A percentile compares a stretch with the other conserved stretches of the same genome.
Evolutionary conservation across 2,329 filamentous ascomycete species (phyloP).

Genomic region (Xylaria sp.): DNA sequence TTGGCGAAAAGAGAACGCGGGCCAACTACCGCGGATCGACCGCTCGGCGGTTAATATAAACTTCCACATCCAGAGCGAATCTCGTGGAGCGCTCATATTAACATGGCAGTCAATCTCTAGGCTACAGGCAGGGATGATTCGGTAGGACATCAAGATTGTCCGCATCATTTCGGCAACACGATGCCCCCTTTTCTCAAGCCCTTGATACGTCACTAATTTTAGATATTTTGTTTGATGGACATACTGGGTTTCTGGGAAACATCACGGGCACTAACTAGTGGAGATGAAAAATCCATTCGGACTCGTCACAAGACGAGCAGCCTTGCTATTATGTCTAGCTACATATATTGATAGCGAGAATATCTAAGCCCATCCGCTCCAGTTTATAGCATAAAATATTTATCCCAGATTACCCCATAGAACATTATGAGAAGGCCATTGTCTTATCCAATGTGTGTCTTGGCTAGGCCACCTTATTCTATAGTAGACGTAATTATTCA

Average conservation of each 20-base stretch:
- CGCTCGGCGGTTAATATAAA: constrained; percentile 46
- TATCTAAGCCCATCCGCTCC: neutral
- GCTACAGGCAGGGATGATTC: constrained; percentile 40
- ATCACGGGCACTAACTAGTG: constrained; percentile 7
- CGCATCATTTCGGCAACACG: constrained; percentile 32
- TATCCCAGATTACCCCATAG: constrained; percentile 20
- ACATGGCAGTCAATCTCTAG: constrained; percentile 38
- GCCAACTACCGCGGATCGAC: constrained; percentile 45
- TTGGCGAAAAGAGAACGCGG: constrained; percentile 39
- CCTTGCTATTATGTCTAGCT: neutral
- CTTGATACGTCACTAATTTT: constrained; percentile 21
- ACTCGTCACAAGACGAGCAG: neutral
- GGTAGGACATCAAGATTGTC: constrained; percentile 35
- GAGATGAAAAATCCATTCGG: neutral
- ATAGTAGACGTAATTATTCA: neutral
- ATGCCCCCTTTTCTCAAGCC: constrained; percentile 6
- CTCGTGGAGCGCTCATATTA: constrained; percentile 45
- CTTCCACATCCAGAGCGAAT: constrained; percentile 43
- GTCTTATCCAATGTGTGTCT: neutral
- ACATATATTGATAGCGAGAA: neutral
- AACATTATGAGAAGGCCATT: neutral
- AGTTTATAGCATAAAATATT: constrained; percentile 14
- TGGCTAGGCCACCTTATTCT: neutral
- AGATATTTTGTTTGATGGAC: neutral
- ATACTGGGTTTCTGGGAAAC: constrained; percentile 9